Conservation (phyloP, 2,329 filamentous ascomycete genomes). For the Lasiodiplodia theobromae region DNA sequence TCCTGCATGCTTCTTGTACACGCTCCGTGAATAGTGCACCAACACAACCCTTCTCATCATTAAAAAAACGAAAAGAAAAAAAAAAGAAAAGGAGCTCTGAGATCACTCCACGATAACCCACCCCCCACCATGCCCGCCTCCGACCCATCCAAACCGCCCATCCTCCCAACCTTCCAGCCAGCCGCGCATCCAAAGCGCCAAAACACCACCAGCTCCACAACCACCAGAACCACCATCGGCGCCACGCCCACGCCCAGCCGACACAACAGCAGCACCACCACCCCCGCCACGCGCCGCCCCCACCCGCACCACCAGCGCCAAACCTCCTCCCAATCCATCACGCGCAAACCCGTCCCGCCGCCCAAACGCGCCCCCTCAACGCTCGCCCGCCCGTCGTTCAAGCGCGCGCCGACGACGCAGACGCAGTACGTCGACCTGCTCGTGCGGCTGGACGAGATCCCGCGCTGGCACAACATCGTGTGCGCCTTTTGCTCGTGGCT, state of each 20-base stretch:
- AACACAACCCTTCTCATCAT: not conserved
- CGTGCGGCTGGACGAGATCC: slow-evolving; percentile 55
- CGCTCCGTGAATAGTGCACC: not conserved
- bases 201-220: not conserved
- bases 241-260: not conserved
- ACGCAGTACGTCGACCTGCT: slow-evolving; percentile 49
- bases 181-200: not conserved
- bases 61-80: too few relatives aligned
- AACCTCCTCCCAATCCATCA: not conserved
- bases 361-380: not conserved
- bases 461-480: slow-evolving; percentile 56
- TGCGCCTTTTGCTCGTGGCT: slow-evolving; percentile 57
- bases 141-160: not conserved
- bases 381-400: not conserved
- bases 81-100: too few relatives aligned
- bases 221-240: not conserved
- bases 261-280: not conserved
- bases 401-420: slow-evolving; percentile 6
- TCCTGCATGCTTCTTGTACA: not conserved
- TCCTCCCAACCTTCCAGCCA: not conserved
- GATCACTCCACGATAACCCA: not conserved
- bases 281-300: not conserved
- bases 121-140: not conserved
- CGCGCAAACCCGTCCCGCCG: slow-evolving; percentile 3
- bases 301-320: not conserved